A percentile compares a stretch with the other conserved stretches of the same genome.
Conservation (phyloP, 306 rosid genomes). For the Lagenaria siceraria region DNA sequence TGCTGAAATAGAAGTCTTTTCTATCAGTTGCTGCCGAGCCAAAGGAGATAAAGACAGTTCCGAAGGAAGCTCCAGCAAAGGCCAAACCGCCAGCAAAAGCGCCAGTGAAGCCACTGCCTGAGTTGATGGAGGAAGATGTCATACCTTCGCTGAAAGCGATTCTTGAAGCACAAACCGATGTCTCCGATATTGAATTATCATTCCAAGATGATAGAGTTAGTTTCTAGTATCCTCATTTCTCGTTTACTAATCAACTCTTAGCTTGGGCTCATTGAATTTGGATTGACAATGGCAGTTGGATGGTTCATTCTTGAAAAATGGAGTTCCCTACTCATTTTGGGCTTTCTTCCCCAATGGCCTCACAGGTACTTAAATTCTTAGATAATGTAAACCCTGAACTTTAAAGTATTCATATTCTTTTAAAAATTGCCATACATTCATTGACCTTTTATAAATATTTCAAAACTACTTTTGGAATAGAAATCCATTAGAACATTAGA, state of each 20-base stretch:
- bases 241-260: not conserved
- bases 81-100: conserved; percentile 66
- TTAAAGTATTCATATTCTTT: too few relatives aligned
- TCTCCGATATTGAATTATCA: conserved; percentile 50
- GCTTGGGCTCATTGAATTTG: not conserved
- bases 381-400: too few relatives aligned
- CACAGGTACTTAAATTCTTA: conserved; percentile 30
- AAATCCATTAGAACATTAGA: too few relatives aligned
- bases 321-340: conserved; percentile 61
- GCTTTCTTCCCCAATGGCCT: conserved; percentile 82
- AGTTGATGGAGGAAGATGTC: conserved; percentile 88
- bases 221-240: not conserved
- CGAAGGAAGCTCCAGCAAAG: conserved; percentile 48
- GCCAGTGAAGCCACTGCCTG: conserved; percentile 52
- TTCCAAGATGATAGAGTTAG: conserved; percentile 66
- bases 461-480: not conserved
- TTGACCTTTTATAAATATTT: too few relatives aligned
- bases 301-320: conserved; percentile 63
- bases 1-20: not conserved
- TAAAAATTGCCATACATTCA: too few relatives aligned
- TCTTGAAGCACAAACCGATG: conserved; percentile 56
- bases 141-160: conserved; percentile 66
- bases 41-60: conserved; percentile 37
- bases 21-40: conserved; percentile 38
- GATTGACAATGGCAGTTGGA: conserved; percentile 48